Percentiles rank a stretch among this genome's conserved stretches.
Conservation (phyloP, 176 grass and related monocot genomes). For the Thalia dealbata region DNA sequence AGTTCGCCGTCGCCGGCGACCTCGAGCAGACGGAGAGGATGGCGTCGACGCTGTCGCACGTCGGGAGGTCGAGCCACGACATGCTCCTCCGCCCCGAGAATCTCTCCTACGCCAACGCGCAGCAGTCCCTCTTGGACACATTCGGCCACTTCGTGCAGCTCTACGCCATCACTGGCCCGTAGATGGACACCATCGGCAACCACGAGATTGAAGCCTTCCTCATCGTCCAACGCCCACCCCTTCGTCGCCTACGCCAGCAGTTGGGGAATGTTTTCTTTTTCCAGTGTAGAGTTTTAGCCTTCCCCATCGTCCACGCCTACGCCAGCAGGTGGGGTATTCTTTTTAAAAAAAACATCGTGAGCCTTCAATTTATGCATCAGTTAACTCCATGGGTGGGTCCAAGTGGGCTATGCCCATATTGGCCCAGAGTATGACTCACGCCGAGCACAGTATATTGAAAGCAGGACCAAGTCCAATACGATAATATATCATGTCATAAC, state of each 20-base stretch:
- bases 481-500: no score
- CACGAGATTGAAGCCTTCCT: slow-evolving; percentile 68
- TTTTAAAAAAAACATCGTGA: no score
- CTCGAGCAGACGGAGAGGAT: slow-evolving; percentile 91
- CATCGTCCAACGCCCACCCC: slow-evolving; percentile 20
- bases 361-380: no score
- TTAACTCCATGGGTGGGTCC: no score
- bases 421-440: no score
- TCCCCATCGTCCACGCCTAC: no score
- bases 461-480: no score
- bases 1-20: slow-evolving; percentile 61
- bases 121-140: slow-evolving; percentile 76
- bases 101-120: slow-evolving; percentile 68
- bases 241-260: slow-evolving; percentile 57
- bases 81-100: slow-evolving; percentile 79
- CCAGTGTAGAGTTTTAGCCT: no score
- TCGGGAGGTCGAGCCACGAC: slow-evolving; percentile 42
- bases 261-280: slow-evolving; percentile 84
- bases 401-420: no score
- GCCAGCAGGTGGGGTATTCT: no score
- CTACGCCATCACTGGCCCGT: slow-evolving; percentile 58
- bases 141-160: slow-evolving; percentile 73
- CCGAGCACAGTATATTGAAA: no score
- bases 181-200: slow-evolving; percentile 88
- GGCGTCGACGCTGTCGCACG: slow-evolving; percentile 64